phyloP scores from a whole-genome alignment of 495 filamentous ascomycete genomes.

The Hyaloscypha variabilis region DNA sequence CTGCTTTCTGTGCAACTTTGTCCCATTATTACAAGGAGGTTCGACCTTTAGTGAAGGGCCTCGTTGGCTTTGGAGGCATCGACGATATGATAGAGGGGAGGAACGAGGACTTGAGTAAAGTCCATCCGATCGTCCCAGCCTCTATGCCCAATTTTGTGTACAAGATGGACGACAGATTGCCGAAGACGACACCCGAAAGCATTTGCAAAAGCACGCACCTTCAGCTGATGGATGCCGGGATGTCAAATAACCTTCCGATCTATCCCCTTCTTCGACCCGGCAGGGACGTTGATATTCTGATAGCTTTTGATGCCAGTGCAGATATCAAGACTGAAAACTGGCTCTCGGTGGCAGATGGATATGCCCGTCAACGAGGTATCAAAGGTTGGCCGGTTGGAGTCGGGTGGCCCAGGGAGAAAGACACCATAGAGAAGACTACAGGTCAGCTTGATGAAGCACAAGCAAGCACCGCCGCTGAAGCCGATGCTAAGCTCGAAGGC shows the following conservation, averaged over 20 bases:
- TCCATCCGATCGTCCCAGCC: constrained; percentile 92
- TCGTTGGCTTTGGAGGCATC: constrained; percentile 75
- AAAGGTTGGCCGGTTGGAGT: constrained; percentile 92
- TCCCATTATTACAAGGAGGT: constrained; percentile 96
- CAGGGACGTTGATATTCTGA: constrained; percentile 85
- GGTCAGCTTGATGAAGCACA: constrained; percentile 70
- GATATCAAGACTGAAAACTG: constrained; percentile 89
- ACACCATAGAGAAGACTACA: constrained; percentile 56
- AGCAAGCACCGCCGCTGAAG: constrained; percentile 57
- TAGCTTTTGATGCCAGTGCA: constrained; percentile 85
- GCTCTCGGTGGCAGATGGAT: constrained; percentile 90
- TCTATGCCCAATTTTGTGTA: constrained; percentile 83
- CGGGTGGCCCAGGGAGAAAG: constrained; percentile 76
- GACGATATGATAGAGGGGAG: constrained; percentile 84
- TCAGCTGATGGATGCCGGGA: constrained; percentile 94
- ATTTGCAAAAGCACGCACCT: constrained; percentile 71
- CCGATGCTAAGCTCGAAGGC: constrained; percentile 62
- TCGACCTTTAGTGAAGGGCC: constrained; percentile 70
- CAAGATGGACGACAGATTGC: constrained; percentile 75
- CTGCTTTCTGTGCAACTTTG: constrained; percentile 92
- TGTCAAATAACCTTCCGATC: constrained; percentile 96
- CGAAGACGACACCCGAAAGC: constrained; percentile 71
- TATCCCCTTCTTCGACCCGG: constrained; percentile 91
- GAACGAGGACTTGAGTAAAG: constrained; percentile 78
- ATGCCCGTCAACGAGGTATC: constrained; percentile 82